Base-by-base conservation (phyloP, 2,329 filamentous ascomycete species). In the Aspergillus novoparasiticus region DNA sequence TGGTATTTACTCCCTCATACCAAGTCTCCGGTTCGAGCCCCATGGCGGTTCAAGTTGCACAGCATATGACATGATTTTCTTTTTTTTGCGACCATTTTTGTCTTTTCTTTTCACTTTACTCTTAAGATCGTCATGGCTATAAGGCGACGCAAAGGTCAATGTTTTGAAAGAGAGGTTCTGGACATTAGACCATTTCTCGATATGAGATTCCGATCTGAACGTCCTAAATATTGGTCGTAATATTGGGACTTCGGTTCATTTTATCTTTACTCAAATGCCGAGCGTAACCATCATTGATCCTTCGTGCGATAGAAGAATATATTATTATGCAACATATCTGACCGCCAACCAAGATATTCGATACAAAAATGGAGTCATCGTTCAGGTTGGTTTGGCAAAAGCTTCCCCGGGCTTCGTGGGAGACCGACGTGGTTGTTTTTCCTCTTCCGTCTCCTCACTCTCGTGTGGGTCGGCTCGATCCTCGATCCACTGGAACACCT, bases 401-500 rank as follows among this genome's bases (percentile, higher is more conserved):
- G 57, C 19, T n/a, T 61, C 64, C 21, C 14, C 43, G 4, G 50
- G 54, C 45, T 66, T 58, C 34, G 56, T 66, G 21, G 64, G 64
- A 14, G 67, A 69, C 50, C 64, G 64, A 36, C 64, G 68, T 57
- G 61, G 61, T 6, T 60, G 62, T 57, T 68, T 68, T 28, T 69
- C 70, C 39, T 70, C 70, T 23, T 74, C 69, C 12, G 73, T 71
- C 28, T 74, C 71, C 19, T 72, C 70, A 28, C 66, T 69, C 23
- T 70, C 71, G 3, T 64, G 61, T 1, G 50, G 62, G 14, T 73
- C 73, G 4, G 75, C 71, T 41, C 78, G 77, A n/a, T 75, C 75
- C 34, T 78, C 69, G 39, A 89, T 78, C 69, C 80, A 78, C 11
- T 78, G 70, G 58, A 79, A 80, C 1, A 88, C 84, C 23, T 84